Evolutionary conservation across 225 moss, liverwort and hornwort genomes (phyloP).

Genomic region (Ulota crispa): DNA sequence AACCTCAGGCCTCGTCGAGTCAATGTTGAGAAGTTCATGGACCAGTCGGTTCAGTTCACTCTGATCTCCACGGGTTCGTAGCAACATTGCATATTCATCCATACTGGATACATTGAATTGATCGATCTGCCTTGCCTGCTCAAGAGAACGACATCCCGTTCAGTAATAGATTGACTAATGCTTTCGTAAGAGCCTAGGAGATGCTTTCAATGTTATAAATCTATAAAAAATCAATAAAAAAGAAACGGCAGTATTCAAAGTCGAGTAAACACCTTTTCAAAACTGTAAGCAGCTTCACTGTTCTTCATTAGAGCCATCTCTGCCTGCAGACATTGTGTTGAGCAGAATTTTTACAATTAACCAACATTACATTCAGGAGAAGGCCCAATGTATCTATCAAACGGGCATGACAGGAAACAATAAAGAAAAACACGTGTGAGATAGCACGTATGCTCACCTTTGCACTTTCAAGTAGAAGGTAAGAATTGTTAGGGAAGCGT

Average conservation of each 20-base stretch:
- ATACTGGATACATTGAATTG: conserved; percentile 78
- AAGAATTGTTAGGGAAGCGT: conserved; percentile 75
- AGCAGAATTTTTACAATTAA: neutral
- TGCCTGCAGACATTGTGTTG: conserved; percentile 45
- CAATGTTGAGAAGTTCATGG: conserved; percentile 81
- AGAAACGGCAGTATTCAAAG: no score
- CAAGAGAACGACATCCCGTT: neutral
- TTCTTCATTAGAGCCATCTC: conserved; percentile 71
- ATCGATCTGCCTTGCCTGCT: conserved; percentile 83
- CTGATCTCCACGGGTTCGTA: conserved; percentile 66
- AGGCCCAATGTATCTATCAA: neutral
- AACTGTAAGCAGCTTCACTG: conserved; percentile 73
- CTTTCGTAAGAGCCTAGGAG: neutral
- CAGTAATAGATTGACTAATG: neutral
- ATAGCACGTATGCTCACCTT: conserved; percentile 48
- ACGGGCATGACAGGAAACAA: neutral
- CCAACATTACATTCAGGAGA: neutral
- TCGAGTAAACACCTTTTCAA: conserved; percentile 65
- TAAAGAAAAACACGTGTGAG: neutral
- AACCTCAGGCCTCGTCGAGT: conserved; percentile 80
- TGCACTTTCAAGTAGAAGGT: conserved; percentile 75
- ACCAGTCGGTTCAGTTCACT: conserved; percentile 84
- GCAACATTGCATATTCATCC: conserved; percentile 97
- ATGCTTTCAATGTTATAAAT: no score
- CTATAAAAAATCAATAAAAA: no score